Evolutionary conservation across 805 yeast genomes (phyloP).

Genomic region (Priceomyces medius): DNA sequence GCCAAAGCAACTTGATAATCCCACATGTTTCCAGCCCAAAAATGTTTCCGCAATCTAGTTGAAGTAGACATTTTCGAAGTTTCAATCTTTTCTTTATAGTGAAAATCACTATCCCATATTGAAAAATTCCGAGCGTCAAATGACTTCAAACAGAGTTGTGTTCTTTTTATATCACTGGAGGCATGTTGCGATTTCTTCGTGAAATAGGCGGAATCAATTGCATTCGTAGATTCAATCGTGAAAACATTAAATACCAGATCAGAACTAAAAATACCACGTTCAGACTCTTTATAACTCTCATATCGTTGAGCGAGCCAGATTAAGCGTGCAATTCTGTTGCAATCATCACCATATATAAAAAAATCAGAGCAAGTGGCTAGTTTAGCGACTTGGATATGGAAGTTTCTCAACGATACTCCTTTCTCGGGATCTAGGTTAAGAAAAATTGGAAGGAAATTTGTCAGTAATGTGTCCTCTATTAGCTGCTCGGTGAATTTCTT

Average conservation of each 20-base stretch:
- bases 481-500: slow-evolving; percentile 18
- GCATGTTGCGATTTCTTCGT: slow-evolving; percentile 1
- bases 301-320: slow-evolving; percentile 39
- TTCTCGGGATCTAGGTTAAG: slow-evolving; percentile 62
- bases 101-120: slow-evolving; percentile 65
- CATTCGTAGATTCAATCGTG: slow-evolving; percentile 13
- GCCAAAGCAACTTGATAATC: slow-evolving; percentile 53
- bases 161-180: slow-evolving; percentile 12
- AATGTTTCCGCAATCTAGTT: slow-evolving; percentile 49
- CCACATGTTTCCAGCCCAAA: slow-evolving; percentile 83
- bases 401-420: slow-evolving; percentile 79
- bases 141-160: slow-evolving; percentile 15
- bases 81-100: slow-evolving; percentile 76
- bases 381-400: slow-evolving; percentile 83
- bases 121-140: slow-evolving; percentile 9
- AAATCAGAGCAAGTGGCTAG: slow-evolving; percentile 72
- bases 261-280: not conserved
- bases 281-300: slow-evolving; percentile 14
- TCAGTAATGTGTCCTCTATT: slow-evolving; percentile 43
- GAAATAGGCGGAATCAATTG: slow-evolving; percentile 9
- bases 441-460: slow-evolving; percentile 52
- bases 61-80: slow-evolving; percentile 82
- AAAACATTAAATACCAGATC: slow-evolving; percentile 20
- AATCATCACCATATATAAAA: slow-evolving; percentile 52
- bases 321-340: slow-evolving; percentile 27